Evolutionary conservation across 1,139 yeast genomes (phyloP).

Genomic region (Sugiyamaella castrensis): DNA sequence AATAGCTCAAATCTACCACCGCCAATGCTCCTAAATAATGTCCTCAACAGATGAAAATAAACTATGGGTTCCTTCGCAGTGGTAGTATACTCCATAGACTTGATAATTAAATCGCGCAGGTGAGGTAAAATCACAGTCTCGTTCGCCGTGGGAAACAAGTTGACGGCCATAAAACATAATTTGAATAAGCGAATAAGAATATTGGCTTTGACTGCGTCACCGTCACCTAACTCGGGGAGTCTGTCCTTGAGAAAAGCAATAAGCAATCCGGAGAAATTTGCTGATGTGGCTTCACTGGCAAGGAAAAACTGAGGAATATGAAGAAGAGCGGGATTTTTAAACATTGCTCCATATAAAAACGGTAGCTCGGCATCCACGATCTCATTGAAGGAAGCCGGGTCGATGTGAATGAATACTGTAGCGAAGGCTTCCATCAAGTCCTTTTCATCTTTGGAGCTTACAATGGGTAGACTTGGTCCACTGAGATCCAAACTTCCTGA

Average conservation of each 20-base stretch:
- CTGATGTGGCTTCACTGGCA: slow-evolving; percentile 90
- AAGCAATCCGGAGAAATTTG: slow-evolving; percentile 86
- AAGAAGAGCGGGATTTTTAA: slow-evolving; percentile 79
- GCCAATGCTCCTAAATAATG: slow-evolving; percentile 88
- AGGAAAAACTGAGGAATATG: slow-evolving; percentile 92
- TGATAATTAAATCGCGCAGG: slow-evolving; percentile 73
- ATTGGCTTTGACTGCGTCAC: slow-evolving; percentile 73
- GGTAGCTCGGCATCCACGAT: slow-evolving; percentile 80
- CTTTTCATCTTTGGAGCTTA: slow-evolving; percentile 88
- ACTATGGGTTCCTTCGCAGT: slow-evolving; percentile 90
- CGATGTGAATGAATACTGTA: slow-evolving; percentile 88
- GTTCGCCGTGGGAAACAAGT: slow-evolving; percentile 80
- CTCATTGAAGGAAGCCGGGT: slow-evolving; percentile 94
- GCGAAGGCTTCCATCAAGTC: slow-evolving; percentile 96
- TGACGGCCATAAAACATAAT: slow-evolving; percentile 93
- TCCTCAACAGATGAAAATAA: slow-evolving; percentile 82
- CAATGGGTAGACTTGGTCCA: slow-evolving; percentile 78
- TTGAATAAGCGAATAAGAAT: slow-evolving; percentile 83
- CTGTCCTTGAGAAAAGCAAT: slow-evolving; percentile 72
- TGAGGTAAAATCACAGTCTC: slow-evolving; percentile 88
- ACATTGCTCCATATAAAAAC: slow-evolving; percentile 72
- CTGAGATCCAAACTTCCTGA: slow-evolving; percentile 57
- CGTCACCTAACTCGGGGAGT: slow-evolving; percentile 75
- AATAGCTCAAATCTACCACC: slow-evolving; percentile 93
- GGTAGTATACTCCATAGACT: slow-evolving; percentile 76